Evolutionary conservation across 345 rosid genomes (phyloP).

Genomic region (Bruguiera gymnorhiza): DNA sequence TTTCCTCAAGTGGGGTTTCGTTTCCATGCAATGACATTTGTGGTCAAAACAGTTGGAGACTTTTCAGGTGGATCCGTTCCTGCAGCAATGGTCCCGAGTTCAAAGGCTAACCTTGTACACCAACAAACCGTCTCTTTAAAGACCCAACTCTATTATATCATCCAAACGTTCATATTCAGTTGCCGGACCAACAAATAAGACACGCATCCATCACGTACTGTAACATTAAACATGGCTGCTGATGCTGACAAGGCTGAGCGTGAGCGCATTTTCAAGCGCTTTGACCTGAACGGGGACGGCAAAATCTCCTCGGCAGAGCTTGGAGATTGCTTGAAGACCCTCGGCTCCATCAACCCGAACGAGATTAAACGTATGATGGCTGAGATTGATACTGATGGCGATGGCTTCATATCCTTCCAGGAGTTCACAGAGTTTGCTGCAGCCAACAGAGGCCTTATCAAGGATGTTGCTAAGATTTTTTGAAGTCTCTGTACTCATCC

Average conservation of each 20-base stretch:
- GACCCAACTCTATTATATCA: background rate
- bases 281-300: slow-evolving; percentile 78
- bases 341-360: slow-evolving; percentile 51
- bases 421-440: slow-evolving; percentile 68
- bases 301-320: slow-evolving; percentile 74
- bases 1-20: too few relatives aligned
- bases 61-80: slow-evolving; percentile 33
- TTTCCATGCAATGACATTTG: too few relatives aligned
- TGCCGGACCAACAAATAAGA: background rate
- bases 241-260: slow-evolving; percentile 50
- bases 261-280: slow-evolving; percentile 70
- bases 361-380: slow-evolving; percentile 85
- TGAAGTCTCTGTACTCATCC: slow-evolving; percentile 15
- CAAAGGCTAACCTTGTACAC: slow-evolving; percentile 21
- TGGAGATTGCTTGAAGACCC: slow-evolving; percentile 63
- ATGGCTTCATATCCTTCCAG: slow-evolving; percentile 68
- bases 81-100: slow-evolving; percentile 14
- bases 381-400: slow-evolving; percentile 87
- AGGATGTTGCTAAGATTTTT: slow-evolving; percentile 81
- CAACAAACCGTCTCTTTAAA: slow-evolving; percentile 11
- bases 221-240: slow-evolving; percentile 44
- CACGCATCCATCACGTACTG: background rate
- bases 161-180: background rate
- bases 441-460: slow-evolving; percentile 74
- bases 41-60: background rate